These are phyloP conservation scores for Penicillium sp. DNA, from an alignment of 2,329 filamentous ascomycete species.

Conservation along the genomic window DNA sequence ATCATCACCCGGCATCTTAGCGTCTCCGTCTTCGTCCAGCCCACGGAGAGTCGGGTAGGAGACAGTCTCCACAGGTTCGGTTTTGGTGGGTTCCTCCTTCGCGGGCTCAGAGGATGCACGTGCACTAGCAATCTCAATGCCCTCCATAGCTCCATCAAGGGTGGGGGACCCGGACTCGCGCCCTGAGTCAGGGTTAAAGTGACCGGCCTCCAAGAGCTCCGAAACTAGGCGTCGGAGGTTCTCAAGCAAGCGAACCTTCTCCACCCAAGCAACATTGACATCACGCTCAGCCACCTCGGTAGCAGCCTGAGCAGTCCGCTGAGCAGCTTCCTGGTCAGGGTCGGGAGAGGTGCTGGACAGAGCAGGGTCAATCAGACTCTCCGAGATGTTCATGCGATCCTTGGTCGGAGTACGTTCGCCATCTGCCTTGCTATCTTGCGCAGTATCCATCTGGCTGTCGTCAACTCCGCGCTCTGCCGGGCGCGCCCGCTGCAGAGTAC, in stretches of 20 bases:
- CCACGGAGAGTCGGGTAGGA: conserved; percentile 35
- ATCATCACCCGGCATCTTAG: conserved; percentile 35
- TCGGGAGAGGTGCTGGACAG: conserved; percentile 34
- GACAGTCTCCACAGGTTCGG: conserved; percentile 27
- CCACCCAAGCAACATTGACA: conserved; percentile 59
- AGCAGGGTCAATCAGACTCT: conserved; percentile 45
- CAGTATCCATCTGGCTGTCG: conserved; percentile 39
- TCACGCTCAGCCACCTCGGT: conserved; percentile 42
- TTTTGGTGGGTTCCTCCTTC: conserved; percentile 25
- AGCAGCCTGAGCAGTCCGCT: conserved; percentile 39
- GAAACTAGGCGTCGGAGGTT: conserved; percentile 59
- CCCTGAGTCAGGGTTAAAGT: conserved; percentile 41
- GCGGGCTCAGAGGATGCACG: conserved; percentile 48
- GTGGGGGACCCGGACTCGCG: conserved; percentile 15
- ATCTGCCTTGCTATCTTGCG: conserved; percentile 30
- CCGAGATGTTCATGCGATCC: conserved; percentile 30
- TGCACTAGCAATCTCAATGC: conserved; percentile 30
- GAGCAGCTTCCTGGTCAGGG: conserved; percentile 30
- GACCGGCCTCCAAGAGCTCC: conserved; percentile 54
- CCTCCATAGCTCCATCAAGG: conserved; percentile 30
- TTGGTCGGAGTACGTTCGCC: conserved; percentile 38
- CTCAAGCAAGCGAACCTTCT: conserved; percentile 65
- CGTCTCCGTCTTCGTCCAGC: conserved; percentile 37
- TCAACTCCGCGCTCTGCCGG: conserved; percentile 38
- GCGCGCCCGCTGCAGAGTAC: conserved; percentile 57